Conservation (phyloP, 2,329 filamentous ascomycete genomes). For the Tolypocladium tundrense region DNA sequence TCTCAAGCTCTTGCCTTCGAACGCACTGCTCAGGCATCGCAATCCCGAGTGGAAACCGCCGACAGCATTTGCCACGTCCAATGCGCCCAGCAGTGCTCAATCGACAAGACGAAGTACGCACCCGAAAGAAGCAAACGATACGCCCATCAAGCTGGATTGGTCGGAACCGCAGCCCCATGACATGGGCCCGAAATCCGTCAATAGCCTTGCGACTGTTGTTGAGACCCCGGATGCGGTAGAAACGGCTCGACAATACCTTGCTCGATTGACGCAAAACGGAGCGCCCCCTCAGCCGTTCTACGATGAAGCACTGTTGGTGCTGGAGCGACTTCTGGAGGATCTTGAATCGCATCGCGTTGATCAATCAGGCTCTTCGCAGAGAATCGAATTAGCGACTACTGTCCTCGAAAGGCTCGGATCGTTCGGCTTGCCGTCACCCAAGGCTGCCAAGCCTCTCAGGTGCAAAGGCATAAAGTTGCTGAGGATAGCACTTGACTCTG, state of each 20-base stretch:
- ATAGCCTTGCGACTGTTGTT: not conserved
- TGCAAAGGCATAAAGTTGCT: conserved; percentile 15
- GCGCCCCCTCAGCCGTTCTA: conserved; percentile 1
- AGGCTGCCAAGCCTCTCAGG: conserved; percentile 4
- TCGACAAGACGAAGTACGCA: not conserved
- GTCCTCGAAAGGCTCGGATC: conserved; percentile 10
- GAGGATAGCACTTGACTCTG: conserved; percentile 7
- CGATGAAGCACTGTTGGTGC: conserved; percentile 1
- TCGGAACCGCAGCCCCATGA: not conserved
- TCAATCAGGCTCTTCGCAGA: not conserved
- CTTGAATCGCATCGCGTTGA: not conserved
- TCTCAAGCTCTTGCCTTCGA: not conserved
- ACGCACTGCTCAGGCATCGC: not conserved
- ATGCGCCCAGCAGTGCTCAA: not conserved
- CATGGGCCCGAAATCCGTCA: not conserved
- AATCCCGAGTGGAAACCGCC: not conserved
- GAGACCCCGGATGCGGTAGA: not conserved
- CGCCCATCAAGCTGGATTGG: not conserved
- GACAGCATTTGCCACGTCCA: not conserved
- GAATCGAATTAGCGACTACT: conserved; percentile 5
- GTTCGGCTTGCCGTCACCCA: conserved; percentile 5
- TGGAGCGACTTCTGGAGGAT: conserved; percentile 5
- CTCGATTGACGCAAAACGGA: not conserved
- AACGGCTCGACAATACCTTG: conserved; percentile 1
- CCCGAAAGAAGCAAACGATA: not conserved